Percentiles rank a stretch among this genome's conserved stretches.
phyloP scores from a whole-genome alignment of 805 yeast species.

The Ogataea wickerhamii region DNA sequence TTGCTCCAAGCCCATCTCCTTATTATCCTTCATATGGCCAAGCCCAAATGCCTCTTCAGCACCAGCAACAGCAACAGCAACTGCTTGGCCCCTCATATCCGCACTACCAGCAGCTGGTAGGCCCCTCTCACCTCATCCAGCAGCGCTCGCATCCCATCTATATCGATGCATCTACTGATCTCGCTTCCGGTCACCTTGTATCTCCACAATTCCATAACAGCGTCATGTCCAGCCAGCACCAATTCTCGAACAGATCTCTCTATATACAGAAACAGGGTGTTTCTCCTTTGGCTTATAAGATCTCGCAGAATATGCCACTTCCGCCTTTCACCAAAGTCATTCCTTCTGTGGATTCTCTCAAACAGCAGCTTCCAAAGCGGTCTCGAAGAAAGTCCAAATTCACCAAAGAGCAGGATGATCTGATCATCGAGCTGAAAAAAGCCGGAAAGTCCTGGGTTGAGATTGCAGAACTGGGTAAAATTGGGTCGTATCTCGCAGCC shows the following conservation, averaged over 20 bases:
- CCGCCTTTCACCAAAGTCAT: conserved; percentile 28
- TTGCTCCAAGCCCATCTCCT: too few relatives aligned
- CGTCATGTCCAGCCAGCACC: too few relatives aligned
- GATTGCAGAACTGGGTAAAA: conserved; percentile 61
- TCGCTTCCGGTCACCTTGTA: too few relatives aligned
- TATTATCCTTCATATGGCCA: too few relatives aligned
- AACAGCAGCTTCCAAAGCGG: conserved; percentile 37
- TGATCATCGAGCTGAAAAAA: conserved; percentile 58
- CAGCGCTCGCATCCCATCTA: too few relatives aligned
- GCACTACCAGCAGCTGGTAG: conserved; percentile 7
- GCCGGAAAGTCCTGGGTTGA: conserved; percentile 71
- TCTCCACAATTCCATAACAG: too few relatives aligned
- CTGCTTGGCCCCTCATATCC: conserved; percentile 5
- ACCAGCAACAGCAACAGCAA: conserved; percentile 7
- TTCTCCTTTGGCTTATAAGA: conserved; percentile 20
- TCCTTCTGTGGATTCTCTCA: conserved; percentile 22
- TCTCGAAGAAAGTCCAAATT: conserved; percentile 65
- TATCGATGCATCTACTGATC: too few relatives aligned
- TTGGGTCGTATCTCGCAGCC: conserved; percentile 68
- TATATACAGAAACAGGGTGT: conserved; percentile 16
- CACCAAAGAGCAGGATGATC: conserved; percentile 61
- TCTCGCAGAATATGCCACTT: conserved; percentile 25
- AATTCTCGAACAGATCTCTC: conserved; percentile 6
- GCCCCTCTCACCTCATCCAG: too few relatives aligned
- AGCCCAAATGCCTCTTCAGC: conserved; percentile 3